These are phyloP conservation scores for Suhomyces wounanorum DNA, from an alignment of 1,139 yeast species.

Conservation along the genomic window DNA sequence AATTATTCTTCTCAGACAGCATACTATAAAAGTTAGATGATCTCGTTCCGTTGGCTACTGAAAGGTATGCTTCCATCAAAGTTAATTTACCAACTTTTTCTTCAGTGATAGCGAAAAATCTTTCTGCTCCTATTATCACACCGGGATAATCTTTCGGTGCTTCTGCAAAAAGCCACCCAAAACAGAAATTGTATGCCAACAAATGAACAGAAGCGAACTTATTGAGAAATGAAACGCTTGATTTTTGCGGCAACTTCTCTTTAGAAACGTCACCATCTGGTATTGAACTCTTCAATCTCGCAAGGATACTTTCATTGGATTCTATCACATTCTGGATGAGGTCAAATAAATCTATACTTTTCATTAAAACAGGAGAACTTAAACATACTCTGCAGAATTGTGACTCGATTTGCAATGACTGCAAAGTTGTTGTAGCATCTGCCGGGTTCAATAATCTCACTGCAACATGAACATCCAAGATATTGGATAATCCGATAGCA, in stretches of 20 bases:
- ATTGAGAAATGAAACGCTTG: constrained; percentile 16
- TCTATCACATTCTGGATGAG: background rate
- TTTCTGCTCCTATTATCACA: constrained; percentile 72
- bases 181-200: constrained; percentile 64
- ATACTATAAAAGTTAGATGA: constrained; percentile 54
- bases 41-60: constrained; percentile 63
- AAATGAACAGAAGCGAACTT: constrained; percentile 56
- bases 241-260: background rate
- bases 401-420: constrained; percentile 59
- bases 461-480: constrained; percentile 43
- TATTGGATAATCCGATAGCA: constrained; percentile 47
- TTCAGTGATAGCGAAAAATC: constrained; percentile 64
- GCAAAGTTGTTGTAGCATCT: constrained; percentile 24
- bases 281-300: background rate
- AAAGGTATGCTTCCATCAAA: constrained; percentile 61
- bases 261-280: background rate
- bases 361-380: constrained; percentile 53
- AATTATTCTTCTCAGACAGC: constrained; percentile 45
- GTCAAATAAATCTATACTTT: constrained; percentile 27
- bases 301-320: background rate
- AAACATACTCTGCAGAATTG: constrained; percentile 58
- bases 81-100: constrained; percentile 66
- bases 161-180: constrained; percentile 70
- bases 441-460: constrained; percentile 37
- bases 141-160: constrained; percentile 59